Evolutionary conservation across 345 rosid species (phyloP).

Genomic region (Linum tenue): DNA sequence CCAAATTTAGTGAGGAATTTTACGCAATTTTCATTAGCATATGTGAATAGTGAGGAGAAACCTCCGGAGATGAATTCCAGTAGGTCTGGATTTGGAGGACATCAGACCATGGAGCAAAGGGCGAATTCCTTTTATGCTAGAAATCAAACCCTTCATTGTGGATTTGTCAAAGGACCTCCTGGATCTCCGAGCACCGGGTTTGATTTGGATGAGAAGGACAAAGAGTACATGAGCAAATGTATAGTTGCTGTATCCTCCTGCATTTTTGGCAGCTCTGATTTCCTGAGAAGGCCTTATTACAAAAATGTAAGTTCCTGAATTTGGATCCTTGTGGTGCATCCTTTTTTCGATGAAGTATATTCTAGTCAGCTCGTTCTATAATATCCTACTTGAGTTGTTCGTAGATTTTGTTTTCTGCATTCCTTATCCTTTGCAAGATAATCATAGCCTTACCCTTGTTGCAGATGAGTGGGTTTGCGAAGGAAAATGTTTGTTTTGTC

Average conservation of each 20-base stretch:
- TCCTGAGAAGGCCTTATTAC: slow-evolving; percentile 75
- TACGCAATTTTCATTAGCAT: slow-evolving; percentile 45
- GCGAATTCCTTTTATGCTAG: slow-evolving; percentile 55
- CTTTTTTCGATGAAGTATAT: background rate
- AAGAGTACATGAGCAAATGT: slow-evolving; percentile 64
- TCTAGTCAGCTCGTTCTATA: background rate
- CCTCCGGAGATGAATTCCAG: slow-evolving; percentile 16
- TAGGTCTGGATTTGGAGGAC: slow-evolving; percentile 73
- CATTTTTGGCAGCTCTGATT: slow-evolving; percentile 91
- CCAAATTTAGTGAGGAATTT: slow-evolving; percentile 43
- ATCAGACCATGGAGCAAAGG: slow-evolving; percentile 66
- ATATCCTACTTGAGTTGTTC: no score
- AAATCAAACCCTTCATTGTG: slow-evolving; percentile 74
- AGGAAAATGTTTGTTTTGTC: slow-evolving; percentile 70
- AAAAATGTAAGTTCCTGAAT: slow-evolving; percentile 35
- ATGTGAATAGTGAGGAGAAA: slow-evolving; percentile 39
- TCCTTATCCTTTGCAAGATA: slow-evolving; percentile 10
- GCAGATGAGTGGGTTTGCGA: slow-evolving; percentile 84
- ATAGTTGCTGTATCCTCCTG: slow-evolving; percentile 76
- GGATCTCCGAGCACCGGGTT: slow-evolving; percentile 46
- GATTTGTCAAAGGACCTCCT: slow-evolving; percentile 58
- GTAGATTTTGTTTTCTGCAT: background rate
- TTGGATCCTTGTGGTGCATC: slow-evolving; percentile 1
- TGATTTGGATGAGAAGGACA: slow-evolving; percentile 57
- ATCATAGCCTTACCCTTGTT: slow-evolving; percentile 16